phyloP scores from a whole-genome alignment of 2,329 filamentous ascomycete genomes.

The Dothideomycetes sp. region DNA sequence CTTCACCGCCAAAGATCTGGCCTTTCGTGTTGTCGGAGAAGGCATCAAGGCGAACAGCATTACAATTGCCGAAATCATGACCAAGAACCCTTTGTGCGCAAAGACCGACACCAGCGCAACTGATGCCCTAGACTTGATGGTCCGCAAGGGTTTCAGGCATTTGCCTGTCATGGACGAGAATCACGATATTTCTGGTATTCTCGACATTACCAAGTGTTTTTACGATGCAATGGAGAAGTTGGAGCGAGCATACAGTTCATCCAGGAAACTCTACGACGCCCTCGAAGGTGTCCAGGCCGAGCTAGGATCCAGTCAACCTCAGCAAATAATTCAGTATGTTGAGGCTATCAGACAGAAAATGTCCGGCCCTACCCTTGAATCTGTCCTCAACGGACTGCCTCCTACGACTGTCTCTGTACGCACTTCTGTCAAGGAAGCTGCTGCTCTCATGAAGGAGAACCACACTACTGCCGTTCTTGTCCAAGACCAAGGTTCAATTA shows the following conservation, averaged over 20 bases:
- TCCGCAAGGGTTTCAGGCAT: constrained; percentile 94
- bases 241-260: constrained; percentile 93
- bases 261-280: constrained; percentile 95
- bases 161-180: constrained; percentile 99
- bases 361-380: constrained; percentile 94
- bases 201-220: constrained; percentile 99
- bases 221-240: constrained; percentile 99
- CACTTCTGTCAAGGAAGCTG: constrained; percentile 93
- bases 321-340: constrained; percentile 98
- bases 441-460: constrained; percentile 95
- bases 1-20: constrained; percentile 96
- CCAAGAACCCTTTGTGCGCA: constrained; percentile 95
- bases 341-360: constrained; percentile 92
- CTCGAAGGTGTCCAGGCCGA: constrained; percentile 96
- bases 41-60: constrained; percentile 82
- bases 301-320: constrained; percentile 86
- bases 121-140: constrained; percentile 95
- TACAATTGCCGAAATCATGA: constrained; percentile 98
- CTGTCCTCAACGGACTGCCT: constrained; percentile 81
- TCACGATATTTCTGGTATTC: constrained; percentile 93
- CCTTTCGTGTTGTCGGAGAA: constrained; percentile 87
- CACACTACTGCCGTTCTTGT: constrained; percentile 94
- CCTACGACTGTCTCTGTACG: constrained; percentile 91
- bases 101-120: constrained; percentile 96
- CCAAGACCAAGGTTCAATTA: constrained; percentile 93